Percentiles rank a stretch among this genome's conserved stretches.
phyloP scores from a whole-genome alignment of 2,329 filamentous ascomycete species.

The Fusarium fracticaudum region DNA sequence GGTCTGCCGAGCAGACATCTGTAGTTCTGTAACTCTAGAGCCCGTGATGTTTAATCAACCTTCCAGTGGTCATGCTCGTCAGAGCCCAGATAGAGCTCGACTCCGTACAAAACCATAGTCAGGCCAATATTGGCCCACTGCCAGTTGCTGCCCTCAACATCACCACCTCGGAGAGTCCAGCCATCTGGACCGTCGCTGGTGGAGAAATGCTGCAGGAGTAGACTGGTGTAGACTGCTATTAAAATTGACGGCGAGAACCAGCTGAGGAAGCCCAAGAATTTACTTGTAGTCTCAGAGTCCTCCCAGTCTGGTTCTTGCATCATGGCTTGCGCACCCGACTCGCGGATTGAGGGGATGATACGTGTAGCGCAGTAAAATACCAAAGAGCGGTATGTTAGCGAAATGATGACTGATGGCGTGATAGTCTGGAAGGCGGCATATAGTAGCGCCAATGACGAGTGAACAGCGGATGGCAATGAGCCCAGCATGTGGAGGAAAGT shows the following conservation, averaged over 20 bases:
- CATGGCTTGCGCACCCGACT: conserved; percentile 83
- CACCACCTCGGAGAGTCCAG: conserved; percentile 87
- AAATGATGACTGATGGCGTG: conserved; percentile 95
- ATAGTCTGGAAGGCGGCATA: conserved; percentile 94
- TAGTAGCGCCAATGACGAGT: conserved; percentile 85
- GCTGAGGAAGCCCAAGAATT: conserved; percentile 82
- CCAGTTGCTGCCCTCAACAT: conserved; percentile 84
- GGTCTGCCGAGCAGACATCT: background rate
- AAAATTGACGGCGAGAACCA: conserved; percentile 96
- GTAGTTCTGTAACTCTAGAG: background rate
- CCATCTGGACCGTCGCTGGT: conserved; percentile 75
- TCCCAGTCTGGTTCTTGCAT: conserved; percentile 87
- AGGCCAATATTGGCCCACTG: conserved; percentile 91
- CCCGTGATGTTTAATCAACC: conserved; percentile 71
- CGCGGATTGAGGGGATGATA: conserved; percentile 92
- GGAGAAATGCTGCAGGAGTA: conserved; percentile 95
- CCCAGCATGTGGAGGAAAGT: conserved; percentile 87
- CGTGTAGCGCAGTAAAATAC: conserved; percentile 95
- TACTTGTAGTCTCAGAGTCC: conserved; percentile 83
- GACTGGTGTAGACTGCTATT: conserved; percentile 94
- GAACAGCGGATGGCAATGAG: conserved; percentile 82
- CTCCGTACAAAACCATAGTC: conserved; percentile 88
- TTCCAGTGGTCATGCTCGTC: conserved; percentile 96
- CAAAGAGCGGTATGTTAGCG: conserved; percentile 89
- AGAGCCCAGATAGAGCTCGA: conserved; percentile 88